phyloP scores from a whole-genome alignment of 2,329 filamentous ascomycete species.

The Talaromyces islandicus region DNA sequence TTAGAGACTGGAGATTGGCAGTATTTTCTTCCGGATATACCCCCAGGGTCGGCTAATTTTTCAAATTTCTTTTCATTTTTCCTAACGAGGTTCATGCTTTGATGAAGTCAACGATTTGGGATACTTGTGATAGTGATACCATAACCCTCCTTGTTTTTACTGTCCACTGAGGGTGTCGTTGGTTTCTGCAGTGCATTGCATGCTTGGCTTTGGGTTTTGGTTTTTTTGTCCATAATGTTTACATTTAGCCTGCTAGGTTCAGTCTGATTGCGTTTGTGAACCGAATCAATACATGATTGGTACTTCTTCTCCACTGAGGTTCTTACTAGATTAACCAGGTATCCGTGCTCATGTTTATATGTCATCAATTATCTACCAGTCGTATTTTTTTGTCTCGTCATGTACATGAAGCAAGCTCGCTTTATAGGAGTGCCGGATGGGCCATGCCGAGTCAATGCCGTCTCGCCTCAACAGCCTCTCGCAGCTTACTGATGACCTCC shows the following conservation, averaged over 20 bases:
- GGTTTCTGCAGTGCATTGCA: neutral
- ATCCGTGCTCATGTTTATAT: neutral
- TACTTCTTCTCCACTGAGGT: neutral
- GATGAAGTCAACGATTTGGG: conserved; percentile 1
- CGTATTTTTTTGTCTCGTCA: neutral
- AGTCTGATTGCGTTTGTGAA: neutral
- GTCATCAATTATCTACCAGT: neutral
- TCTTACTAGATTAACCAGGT: neutral
- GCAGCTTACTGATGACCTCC: conserved; percentile 76
- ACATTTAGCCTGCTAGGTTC: neutral
- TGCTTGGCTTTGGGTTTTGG: neutral
- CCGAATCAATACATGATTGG: neutral
- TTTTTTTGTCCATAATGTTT: neutral
- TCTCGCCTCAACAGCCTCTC: conserved; percentile 68
- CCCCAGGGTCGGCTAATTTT: neutral
- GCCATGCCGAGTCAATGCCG: conserved; percentile 9
- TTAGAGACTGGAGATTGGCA: conserved; percentile 5
- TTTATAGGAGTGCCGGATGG: neutral
- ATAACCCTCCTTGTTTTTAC: neutral
- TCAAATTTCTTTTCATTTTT: neutral
- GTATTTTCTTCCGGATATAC: neutral
- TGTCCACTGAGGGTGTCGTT: neutral
- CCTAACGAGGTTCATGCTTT: neutral
- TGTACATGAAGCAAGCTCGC: neutral
- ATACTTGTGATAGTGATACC: conserved; percentile 6